Conservation (phyloP, 352 stramenopile species). For the Phytophthora boehmeriae region DNA sequence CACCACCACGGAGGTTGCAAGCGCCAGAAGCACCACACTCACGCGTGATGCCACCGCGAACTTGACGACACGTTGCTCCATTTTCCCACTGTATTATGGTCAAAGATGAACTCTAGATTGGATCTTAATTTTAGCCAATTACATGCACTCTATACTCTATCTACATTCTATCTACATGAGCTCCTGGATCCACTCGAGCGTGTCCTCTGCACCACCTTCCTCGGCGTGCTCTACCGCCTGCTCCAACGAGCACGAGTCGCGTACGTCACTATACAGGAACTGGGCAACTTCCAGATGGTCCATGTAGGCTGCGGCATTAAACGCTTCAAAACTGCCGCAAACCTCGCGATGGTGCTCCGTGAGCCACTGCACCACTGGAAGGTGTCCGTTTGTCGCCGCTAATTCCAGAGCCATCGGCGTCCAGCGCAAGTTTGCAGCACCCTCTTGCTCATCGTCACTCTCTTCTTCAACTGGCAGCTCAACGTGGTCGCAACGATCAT, state of each 20-base stretch:
- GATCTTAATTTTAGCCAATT: constrained; percentile 21
- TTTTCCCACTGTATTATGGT: background rate
- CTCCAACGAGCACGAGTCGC: constrained; percentile 50
- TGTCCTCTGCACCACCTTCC: constrained; percentile 69
- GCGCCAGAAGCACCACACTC: constrained; percentile 50
- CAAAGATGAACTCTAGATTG: constrained; percentile 8
- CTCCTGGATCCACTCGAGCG: constrained; percentile 60
- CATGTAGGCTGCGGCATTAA: constrained; percentile 78
- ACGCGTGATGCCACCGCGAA: constrained; percentile 57
- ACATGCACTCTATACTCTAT: constrained; percentile 40
- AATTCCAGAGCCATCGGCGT: constrained; percentile 60
- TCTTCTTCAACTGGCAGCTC: constrained; percentile 22
- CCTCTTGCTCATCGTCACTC: constrained; percentile 15
- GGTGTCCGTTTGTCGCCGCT: constrained; percentile 65
- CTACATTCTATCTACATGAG: constrained; percentile 28
- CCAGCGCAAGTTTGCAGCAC: constrained; percentile 36
- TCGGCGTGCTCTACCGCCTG: constrained; percentile 68
- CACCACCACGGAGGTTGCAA: constrained; percentile 52
- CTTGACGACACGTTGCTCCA: constrained; percentile 43
- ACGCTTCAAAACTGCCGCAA: constrained; percentile 55
- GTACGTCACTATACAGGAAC: constrained; percentile 53
- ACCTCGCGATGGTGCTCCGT: constrained; percentile 52
- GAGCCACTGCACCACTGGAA: constrained; percentile 67
- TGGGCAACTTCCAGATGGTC: constrained; percentile 65
- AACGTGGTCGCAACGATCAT: constrained; percentile 24